Evolutionary conservation across 768 basidiomycete genomes (phyloP), one percentile per base, ranked within the genome.

Genomic region (Lepiota subincarnata): DNA sequence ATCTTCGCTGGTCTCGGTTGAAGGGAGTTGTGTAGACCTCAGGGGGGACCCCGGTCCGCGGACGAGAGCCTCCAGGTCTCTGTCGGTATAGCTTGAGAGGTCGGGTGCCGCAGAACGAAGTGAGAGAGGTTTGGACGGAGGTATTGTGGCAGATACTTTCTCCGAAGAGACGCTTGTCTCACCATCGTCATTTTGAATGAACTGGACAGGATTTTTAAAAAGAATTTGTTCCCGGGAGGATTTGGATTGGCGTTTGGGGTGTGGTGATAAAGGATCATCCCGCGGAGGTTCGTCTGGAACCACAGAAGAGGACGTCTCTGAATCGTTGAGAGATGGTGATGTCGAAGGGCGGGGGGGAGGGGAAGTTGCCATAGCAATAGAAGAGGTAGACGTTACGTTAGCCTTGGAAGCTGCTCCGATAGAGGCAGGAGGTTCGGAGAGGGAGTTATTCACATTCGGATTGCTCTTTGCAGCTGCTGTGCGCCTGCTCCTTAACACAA

Each of bases 1-100:
- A 18, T 74, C 70, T 13, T 71, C 70, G 35, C 72, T 70, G 13
- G 68, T 72, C 43, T 74, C 76, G 51, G 70, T 70, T 11, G 72
- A 70, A 7, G 68, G 64, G 14, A 75, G 66, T 38, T 77, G 67
- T 10, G 68, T 66, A 34, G 62, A 66, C 2, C 66, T 63, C 8
- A 64, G 45, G 5, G 66, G 59, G 14, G 63, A 31, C 12, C 58
- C 64, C n/a, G 73, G 73, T 16, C 75, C 75, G 53, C 68, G 69
- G 24, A 77, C 68, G 35, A 77, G 54, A 34, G 62, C 66, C 45
- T 73, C 70, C 16, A 75, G 54, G 51, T 75, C 69, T 19, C 64
- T 48, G 57, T 71, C 61, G 57, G 63, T 61, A 54, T 68, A 61
- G 46, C 50, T 43, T 2, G 61, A 60, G 4, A 63, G 18, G 44